Percentiles rank a stretch among this genome's conserved stretches.
phyloP scores from a whole-genome alignment of 2,329 filamentous ascomycete species.

The Neonectria neomacrospora region DNA sequence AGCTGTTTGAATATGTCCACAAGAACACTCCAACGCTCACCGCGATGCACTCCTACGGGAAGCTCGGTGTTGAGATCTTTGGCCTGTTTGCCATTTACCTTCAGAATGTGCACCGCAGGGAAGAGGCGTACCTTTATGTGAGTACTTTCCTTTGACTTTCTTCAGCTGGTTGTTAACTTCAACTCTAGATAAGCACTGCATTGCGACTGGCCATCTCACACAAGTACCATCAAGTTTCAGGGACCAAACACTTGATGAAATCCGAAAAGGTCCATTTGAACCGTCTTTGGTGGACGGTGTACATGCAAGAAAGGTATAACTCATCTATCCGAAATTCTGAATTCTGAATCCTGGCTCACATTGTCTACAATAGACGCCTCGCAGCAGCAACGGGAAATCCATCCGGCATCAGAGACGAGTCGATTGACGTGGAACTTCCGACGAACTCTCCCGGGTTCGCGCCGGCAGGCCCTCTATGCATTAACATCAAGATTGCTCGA shows the following conservation, averaged over 20 bases:
- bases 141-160: background rate
- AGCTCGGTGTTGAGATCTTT: conserved; percentile 45
- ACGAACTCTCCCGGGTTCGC: conserved; percentile 45
- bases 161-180: background rate
- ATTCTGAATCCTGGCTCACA: background rate
- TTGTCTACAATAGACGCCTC: conserved; percentile 27
- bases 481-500: conserved; percentile 44
- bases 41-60: conserved; percentile 41
- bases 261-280: conserved; percentile 37
- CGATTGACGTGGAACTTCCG: conserved; percentile 42
- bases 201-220: conserved; percentile 44
- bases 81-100: conserved; percentile 43
- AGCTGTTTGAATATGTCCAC: conserved; percentile 42
- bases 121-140: conserved; percentile 43
- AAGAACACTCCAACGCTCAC: conserved; percentile 44
- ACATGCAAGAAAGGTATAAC: conserved; percentile 42
- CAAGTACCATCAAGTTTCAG: conserved; percentile 44
- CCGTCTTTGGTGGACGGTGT: conserved; percentile 27
- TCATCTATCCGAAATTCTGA: too few relatives aligned
- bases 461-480: conserved; percentile 43
- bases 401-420: conserved; percentile 40
- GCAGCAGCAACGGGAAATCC: conserved; percentile 43
- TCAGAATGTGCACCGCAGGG: conserved; percentile 41
- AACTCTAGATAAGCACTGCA: conserved; percentile 42
- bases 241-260: conserved; percentile 42